These are phyloP conservation scores for Chytriomyces sp. DNA, from an alignment of 192 early-diverging fungal species.

Conservation along the genomic window DNA sequence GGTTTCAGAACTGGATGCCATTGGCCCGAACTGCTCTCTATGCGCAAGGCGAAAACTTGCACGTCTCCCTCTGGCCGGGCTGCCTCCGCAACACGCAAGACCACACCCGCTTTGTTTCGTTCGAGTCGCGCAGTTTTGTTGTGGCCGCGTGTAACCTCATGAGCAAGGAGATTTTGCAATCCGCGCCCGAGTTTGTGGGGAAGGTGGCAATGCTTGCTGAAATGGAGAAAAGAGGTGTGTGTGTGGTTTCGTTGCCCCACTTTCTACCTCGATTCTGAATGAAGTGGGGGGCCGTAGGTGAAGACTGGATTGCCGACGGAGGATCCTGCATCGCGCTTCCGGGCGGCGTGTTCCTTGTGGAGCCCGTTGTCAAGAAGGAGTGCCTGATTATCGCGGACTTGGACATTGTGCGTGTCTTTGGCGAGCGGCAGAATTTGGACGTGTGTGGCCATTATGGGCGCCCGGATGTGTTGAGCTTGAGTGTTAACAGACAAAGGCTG, in stretches of 20 bases:
- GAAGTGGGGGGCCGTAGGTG: neutral
- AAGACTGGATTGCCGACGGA: constrained; percentile 24
- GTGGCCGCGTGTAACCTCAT: constrained; percentile 13
- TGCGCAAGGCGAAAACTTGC: constrained; percentile 25
- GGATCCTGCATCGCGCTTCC: constrained; percentile 7
- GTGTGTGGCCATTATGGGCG: constrained; percentile 6
- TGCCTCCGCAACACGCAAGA: constrained; percentile 7
- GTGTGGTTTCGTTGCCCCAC: neutral
- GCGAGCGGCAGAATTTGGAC: constrained; percentile 5
- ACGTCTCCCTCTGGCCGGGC: constrained; percentile 18
- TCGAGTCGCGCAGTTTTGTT: constrained; percentile 18
- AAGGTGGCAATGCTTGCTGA: neutral
- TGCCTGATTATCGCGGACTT: neutral
- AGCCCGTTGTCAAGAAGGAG: constrained; percentile 4
- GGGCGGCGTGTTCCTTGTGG: neutral
- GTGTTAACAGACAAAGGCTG: constrained; percentile 1
- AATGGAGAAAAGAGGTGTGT: neutral
- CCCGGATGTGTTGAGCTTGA: constrained; percentile 9
- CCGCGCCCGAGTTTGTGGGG: neutral
- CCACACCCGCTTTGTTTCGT: constrained; percentile 9
- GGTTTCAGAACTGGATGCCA: constrained; percentile 23
- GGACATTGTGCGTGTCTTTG: neutral
- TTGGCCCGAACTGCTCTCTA: constrained; percentile 13
- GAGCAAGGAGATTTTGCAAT: constrained; percentile 3
- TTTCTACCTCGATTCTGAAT: neutral